Conservation (phyloP, 306 rosid species). For the Carpinus viminea region DNA sequence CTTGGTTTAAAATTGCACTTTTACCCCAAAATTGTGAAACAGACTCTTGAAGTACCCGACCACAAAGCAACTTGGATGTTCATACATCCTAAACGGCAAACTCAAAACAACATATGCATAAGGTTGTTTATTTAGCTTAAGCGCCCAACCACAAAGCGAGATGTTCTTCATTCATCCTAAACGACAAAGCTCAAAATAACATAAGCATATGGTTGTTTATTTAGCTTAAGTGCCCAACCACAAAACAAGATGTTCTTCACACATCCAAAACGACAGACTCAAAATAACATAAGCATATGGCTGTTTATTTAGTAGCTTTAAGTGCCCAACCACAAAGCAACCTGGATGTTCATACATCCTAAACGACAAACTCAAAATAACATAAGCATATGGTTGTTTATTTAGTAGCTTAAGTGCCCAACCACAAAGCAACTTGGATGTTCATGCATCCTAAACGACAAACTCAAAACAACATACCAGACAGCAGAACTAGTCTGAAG, state of each 20-base stretch:
- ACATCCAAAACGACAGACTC: neutral
- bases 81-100: constrained; percentile 6
- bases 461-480: constrained; percentile 13
- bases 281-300: constrained; percentile 29
- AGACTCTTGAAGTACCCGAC: constrained; percentile 35
- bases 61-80: constrained; percentile 43
- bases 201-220: constrained; percentile 48
- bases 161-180: neutral
- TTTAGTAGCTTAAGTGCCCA: constrained; percentile 54
- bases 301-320: constrained; percentile 47
- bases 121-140: neutral
- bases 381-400: constrained; percentile 44
- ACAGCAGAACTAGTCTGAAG: neutral
- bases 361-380: constrained; percentile 17
- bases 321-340: constrained; percentile 55
- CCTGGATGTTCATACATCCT: constrained; percentile 31
- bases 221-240: constrained; percentile 51
- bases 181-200: neutral
- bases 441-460: constrained; percentile 28
- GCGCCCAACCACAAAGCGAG: neutral
- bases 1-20: too few relatives aligned
- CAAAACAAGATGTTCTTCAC: constrained; percentile 41
- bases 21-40: too few relatives aligned
- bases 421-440: constrained; percentile 45
- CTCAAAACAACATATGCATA: neutral